Evolutionary conservation across 805 yeast genomes (phyloP).

Genomic region (Maudiozyma bulderi): DNA sequence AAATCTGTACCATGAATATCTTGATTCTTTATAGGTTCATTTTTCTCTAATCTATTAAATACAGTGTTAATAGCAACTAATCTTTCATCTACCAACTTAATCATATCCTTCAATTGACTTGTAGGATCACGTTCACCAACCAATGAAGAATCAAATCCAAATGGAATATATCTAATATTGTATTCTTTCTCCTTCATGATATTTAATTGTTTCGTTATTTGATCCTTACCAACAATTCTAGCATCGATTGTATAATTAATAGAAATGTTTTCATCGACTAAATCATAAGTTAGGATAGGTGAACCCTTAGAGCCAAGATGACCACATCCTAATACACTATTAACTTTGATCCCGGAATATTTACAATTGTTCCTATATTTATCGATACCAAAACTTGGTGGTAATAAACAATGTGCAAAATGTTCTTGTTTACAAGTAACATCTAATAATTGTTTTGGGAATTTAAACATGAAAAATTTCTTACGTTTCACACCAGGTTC

Average conservation of each 20-base stretch:
- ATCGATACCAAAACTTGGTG: conserved; percentile 36
- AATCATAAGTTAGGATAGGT: conserved; percentile 43
- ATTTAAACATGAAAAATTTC: conserved; percentile 47
- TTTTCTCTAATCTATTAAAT: conserved; percentile 8
- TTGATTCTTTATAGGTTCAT: conserved; percentile 8
- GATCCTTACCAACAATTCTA: conserved; percentile 40
- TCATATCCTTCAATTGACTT: conserved; percentile 8
- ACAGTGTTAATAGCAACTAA: conserved; percentile 7
- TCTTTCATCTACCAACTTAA: conserved; percentile 8
- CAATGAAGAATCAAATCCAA: conserved; percentile 14
- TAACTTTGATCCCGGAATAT: conserved; percentile 20
- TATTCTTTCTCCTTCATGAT: conserved; percentile 17
- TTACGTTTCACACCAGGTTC: conserved; percentile 41
- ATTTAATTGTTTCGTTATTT: conserved; percentile 13
- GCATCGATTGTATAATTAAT: conserved; percentile 45
- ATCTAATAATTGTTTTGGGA: conserved; percentile 46
- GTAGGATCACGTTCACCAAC: conserved; percentile 7
- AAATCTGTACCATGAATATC: conserved; percentile 23
- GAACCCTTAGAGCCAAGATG: conserved; percentile 40
- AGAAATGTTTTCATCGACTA: conserved; percentile 29
- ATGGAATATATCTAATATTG: conserved; percentile 23
- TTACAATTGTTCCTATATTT: conserved; percentile 16
- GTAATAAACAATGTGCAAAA: conserved; percentile 26
- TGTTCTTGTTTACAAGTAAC: conserved; percentile 38
- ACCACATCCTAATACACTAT: conserved; percentile 45